phyloP scores from a whole-genome alignment of 352 stramenopile species.

The Pythium periplocum region DNA sequence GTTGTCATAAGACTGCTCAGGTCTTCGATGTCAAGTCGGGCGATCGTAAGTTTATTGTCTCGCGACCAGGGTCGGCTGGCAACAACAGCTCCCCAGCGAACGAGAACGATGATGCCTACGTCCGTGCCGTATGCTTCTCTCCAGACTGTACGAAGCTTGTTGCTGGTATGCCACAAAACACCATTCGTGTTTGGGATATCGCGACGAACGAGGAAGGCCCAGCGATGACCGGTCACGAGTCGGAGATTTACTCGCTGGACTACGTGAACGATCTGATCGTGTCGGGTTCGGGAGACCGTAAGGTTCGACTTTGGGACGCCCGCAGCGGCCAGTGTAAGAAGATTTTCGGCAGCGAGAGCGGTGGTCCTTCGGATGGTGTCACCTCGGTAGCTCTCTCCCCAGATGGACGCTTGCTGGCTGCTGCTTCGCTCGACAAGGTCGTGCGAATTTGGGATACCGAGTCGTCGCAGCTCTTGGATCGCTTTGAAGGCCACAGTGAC shows the following conservation, averaged over 20 bases:
- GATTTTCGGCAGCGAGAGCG: slow-evolving; percentile 78
- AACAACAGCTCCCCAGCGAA: slow-evolving; percentile 33
- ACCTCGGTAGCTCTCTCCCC: slow-evolving; percentile 78
- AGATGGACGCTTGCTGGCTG: slow-evolving; percentile 69
- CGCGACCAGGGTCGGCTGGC: slow-evolving; percentile 42
- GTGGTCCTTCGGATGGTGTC: slow-evolving; percentile 71
- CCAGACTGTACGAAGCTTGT: slow-evolving; percentile 81
- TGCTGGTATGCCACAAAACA: slow-evolving; percentile 86
- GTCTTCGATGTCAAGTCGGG: slow-evolving; percentile 85
- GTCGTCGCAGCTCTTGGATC: slow-evolving; percentile 72
- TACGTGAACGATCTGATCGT: slow-evolving; percentile 87
- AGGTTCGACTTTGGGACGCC: slow-evolving; percentile 79
- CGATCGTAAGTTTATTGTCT: slow-evolving; percentile 78
- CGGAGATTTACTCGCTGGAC: slow-evolving; percentile 84
- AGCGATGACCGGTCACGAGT: slow-evolving; percentile 78
- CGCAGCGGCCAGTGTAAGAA: slow-evolving; percentile 80
- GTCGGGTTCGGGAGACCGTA: slow-evolving; percentile 78
- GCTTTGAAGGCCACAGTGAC: slow-evolving; percentile 79
- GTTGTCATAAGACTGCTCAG: slow-evolving; percentile 83
- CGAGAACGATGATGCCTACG: slow-evolving; percentile 76
- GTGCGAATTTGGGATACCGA: slow-evolving; percentile 86
- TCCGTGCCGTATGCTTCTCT: slow-evolving; percentile 82
- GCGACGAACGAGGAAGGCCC: slow-evolving; percentile 79
- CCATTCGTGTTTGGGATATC: slow-evolving; percentile 86
- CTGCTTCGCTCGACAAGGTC: slow-evolving; percentile 81